phyloP scores from a whole-genome alignment of 345 rosid species.

The Lumnitzera racemosa region DNA sequence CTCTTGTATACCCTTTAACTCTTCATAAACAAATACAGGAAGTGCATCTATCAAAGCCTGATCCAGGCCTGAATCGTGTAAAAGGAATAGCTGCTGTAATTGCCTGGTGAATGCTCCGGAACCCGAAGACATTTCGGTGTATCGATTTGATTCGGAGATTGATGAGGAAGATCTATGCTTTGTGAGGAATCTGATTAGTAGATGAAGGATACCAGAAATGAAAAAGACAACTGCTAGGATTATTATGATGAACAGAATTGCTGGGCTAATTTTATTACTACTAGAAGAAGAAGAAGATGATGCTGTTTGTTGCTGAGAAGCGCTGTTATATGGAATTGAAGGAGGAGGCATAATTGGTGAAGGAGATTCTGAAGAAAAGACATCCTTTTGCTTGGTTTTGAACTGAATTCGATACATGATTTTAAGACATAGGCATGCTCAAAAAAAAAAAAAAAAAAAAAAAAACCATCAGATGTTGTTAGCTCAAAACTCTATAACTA shows the following conservation, averaged over 20 bases:
- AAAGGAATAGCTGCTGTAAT: slow-evolving; percentile 80
- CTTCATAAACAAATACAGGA: slow-evolving; percentile 66
- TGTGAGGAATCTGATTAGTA: slow-evolving; percentile 44
- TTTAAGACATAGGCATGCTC: slow-evolving; percentile 26
- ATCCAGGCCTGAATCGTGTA: slow-evolving; percentile 89
- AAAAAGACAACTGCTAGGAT: slow-evolving; percentile 57
- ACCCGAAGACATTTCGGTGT: slow-evolving; percentile 46
- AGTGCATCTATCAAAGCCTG: slow-evolving; percentile 84
- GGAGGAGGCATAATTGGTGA: slow-evolving; percentile 25
- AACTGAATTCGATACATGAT: slow-evolving; percentile 30
- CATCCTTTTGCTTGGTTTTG: slow-evolving; percentile 18
- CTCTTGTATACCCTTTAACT: slow-evolving; percentile 64
- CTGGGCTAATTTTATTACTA: slow-evolving; percentile 49
- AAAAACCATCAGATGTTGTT: neutral
- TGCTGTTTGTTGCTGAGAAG: slow-evolving; percentile 22
- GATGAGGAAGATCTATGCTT: slow-evolving; percentile 57
- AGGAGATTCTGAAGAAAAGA: slow-evolving; percentile 16
- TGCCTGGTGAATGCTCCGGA: slow-evolving; percentile 70
- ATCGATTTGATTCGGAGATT: slow-evolving; percentile 34
- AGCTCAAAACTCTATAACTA: slow-evolving; percentile 2
- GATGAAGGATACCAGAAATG: slow-evolving; percentile 64
- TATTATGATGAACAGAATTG: slow-evolving; percentile 51
- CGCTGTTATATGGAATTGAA: slow-evolving; percentile 20
- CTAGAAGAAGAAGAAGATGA: slow-evolving; percentile 28
- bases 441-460: slow-evolving; percentile 18